Evolutionary conservation across 306 rosid genomes (phyloP), one percentile per base, ranked within the genome.

Genomic region (Parietaria judaica): DNA sequence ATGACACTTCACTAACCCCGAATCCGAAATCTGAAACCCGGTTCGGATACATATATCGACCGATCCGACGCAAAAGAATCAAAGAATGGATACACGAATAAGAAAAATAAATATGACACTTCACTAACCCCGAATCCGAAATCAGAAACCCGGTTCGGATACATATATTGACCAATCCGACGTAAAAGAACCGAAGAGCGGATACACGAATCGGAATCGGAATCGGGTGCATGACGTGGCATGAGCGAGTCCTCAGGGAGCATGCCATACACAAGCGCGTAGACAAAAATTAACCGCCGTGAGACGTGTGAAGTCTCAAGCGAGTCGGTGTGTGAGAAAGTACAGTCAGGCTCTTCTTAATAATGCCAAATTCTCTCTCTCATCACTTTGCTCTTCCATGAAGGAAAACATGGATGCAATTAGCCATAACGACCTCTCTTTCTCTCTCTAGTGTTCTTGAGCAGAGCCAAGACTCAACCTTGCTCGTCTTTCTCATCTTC

Each of bases 371-470:
- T 46, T 23, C 48, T 54, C 46, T 56, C 65, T 68, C 78, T 66
- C 67, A 49, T 38, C 71, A 70, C 83, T 67, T 84, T 89, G 87
- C 89, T 80, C 80, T 61, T 70, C 71, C 81, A 44, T 61, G 67
- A 81, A 80, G 95, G 64, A 80, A 81, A 64, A 53, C 13, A 56
- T 82, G 70, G 79, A 70, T 80, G 77, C 85, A 72, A 7, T 64
- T 56, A 51, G 37, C 66, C 66, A 64, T 5, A 38, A 39, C 65
- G 11, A 16, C 23, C 17, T 11, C 35, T 43, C 17, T 50, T 35
- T 6, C 13, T 44, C 49, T 76, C 48, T 10, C 48, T 8, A 13
- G 34, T 8, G 46, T 37, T 66, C 54, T 61, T 45, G 60, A 2
- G 8, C 51, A 11, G 4, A 11, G 15, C 15, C 9, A 67, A 59